phyloP scores from a whole-genome alignment of 352 stramenopile species.

The Thalassiosira oceanica region DNA sequence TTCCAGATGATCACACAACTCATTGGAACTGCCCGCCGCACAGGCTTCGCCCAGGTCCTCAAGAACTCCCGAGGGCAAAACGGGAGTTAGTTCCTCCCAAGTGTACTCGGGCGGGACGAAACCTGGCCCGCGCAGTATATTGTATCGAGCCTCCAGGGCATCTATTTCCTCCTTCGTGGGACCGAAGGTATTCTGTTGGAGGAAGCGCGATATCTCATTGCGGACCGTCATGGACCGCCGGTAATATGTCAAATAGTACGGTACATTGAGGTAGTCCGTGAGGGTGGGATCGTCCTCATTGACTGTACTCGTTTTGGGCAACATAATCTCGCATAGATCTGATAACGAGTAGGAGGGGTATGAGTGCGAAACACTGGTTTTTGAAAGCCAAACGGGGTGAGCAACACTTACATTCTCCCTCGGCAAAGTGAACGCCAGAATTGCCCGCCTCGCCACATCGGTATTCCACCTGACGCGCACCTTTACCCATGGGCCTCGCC shows the following conservation, averaged over 20 bases:
- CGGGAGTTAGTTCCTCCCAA: too few species aligned
- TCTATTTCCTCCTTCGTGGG: constrained; percentile 15
- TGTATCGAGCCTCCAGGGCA: constrained; percentile 5
- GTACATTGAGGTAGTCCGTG: background rate
- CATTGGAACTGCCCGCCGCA: too few species aligned
- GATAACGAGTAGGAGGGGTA: too few species aligned
- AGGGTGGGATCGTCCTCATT: background rate
- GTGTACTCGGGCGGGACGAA: too few species aligned
- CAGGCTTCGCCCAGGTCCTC: too few species aligned
- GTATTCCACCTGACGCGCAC: background rate
- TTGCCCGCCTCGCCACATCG: constrained; percentile 3
- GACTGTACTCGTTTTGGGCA: background rate
- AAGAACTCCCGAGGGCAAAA: too few species aligned
- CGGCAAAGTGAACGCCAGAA: background rate
- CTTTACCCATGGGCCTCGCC: constrained; percentile 6
- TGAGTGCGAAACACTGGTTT: too few species aligned
- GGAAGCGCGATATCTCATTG: constrained; percentile 18
- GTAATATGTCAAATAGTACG: constrained; percentile 26
- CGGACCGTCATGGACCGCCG: constrained; percentile 2
- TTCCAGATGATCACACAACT: too few species aligned
- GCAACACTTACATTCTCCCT: too few species aligned
- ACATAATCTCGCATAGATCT: constrained; percentile 14
- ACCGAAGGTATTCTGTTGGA: constrained; percentile 26
- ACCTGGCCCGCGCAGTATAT: too few species aligned
- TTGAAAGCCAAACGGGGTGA: too few species aligned